phyloP scores from a whole-genome alignment of 805 yeast genomes.

The Kurtzmaniella fragi region DNA sequence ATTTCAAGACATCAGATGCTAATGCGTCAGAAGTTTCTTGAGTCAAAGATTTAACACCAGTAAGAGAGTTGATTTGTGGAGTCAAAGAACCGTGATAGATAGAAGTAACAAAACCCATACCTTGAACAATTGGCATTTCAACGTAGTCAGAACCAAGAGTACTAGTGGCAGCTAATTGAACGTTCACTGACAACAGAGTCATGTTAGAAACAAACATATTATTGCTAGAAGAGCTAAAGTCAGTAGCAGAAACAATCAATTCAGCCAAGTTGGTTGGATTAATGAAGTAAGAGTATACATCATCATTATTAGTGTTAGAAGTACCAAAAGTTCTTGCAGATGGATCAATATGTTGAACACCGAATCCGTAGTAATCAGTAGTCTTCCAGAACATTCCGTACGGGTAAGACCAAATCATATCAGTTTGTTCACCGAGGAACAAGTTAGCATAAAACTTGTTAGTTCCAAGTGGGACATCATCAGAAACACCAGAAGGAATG shows the following conservation, averaged over 20 bases:
- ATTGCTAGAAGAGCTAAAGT: constrained; percentile 34
- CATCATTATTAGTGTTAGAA: constrained; percentile 36
- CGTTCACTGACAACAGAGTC: constrained; percentile 48
- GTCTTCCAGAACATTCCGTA: constrained; percentile 56
- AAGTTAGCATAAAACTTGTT: constrained; percentile 74
- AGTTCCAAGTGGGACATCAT: constrained; percentile 49
- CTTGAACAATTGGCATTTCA: constrained; percentile 65
- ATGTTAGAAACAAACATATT: constrained; percentile 40
- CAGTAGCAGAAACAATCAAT: constrained; percentile 49
- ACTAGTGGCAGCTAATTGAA: constrained; percentile 29
- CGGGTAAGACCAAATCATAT: constrained; percentile 61
- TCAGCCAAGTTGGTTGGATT: constrained; percentile 57
- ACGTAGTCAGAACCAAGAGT: constrained; percentile 34
- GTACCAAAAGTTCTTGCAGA: constrained; percentile 44
- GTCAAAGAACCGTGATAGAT: constrained; percentile 45
- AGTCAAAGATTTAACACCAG: constrained; percentile 18
- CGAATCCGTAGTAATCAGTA: constrained; percentile 49
- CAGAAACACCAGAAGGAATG: constrained; percentile 44
- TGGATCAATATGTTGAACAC: constrained; percentile 51
- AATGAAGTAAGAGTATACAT: constrained; percentile 43
- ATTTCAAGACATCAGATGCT: constrained; percentile 45
- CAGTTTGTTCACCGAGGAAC: constrained; percentile 49
- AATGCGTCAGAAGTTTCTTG: constrained; percentile 25
- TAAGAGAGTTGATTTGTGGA: constrained; percentile 35
- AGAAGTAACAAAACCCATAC: constrained; percentile 78